Conservation (phyloP, 305 asterid genomes). For the Fraxinus floribunda region DNA sequence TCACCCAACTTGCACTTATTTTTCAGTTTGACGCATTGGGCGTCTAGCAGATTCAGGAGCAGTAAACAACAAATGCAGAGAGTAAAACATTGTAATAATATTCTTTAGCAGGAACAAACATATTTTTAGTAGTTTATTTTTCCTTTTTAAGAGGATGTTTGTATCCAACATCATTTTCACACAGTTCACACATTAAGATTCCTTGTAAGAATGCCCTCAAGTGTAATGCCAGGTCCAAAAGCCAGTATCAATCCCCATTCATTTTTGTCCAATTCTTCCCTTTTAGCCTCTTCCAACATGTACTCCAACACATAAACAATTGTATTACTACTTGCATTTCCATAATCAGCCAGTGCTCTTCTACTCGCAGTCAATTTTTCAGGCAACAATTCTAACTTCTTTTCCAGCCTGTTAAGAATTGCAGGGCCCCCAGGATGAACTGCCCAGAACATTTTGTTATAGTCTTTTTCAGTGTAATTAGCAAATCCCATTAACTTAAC, state of each 20-base stretch:
- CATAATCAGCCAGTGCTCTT: constrained; percentile 79
- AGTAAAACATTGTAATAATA: neutral
- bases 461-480: constrained; percentile 42
- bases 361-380: constrained; percentile 71
- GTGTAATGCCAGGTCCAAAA: constrained; percentile 90
- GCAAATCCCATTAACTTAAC: constrained; percentile 46
- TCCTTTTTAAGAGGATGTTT: neutral
- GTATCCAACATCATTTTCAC: neutral
- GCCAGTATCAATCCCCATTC: constrained; percentile 88
- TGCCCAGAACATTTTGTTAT: constrained; percentile 82
- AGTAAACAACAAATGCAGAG: neutral
- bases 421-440: constrained; percentile 99
- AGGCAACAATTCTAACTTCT: constrained; percentile 60
- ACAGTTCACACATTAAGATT: constrained; percentile 42
- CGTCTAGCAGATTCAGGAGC: neutral
- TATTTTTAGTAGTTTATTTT: neutral
- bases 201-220: constrained; percentile 89
- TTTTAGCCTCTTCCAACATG: constrained; percentile 56
- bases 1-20: neutral
- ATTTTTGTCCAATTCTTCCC: constrained; percentile 9
- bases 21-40: neutral
- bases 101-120: neutral
- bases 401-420: constrained; percentile 73
- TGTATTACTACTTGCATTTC: constrained; percentile 91
- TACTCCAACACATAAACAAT: constrained; percentile 89